phyloP scores from a whole-genome alignment of 2,329 filamentous ascomycete genomes.

The Grosmannia serpens region DNA sequence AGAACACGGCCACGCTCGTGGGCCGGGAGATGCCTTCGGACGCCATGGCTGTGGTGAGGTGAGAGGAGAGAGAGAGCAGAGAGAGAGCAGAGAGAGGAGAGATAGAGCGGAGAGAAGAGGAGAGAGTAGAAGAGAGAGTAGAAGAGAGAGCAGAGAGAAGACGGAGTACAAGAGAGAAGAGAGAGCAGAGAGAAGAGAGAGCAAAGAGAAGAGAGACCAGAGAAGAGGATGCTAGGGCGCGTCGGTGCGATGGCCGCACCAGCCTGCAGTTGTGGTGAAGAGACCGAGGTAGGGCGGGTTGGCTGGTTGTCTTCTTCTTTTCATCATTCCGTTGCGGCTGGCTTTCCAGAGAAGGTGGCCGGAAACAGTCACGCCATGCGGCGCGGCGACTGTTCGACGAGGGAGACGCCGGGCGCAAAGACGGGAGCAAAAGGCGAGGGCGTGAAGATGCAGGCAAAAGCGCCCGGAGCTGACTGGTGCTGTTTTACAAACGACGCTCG shows the following conservation, averaged over 20 bases:
- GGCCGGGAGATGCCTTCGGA: constrained; percentile 30
- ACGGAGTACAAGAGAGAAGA: background rate
- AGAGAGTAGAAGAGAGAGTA: background rate
- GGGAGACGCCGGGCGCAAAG: background rate
- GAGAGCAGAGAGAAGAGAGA: too few species aligned
- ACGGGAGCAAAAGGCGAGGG: background rate
- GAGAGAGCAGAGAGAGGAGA: background rate
- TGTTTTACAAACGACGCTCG: background rate
- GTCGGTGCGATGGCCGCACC: constrained; percentile 20
- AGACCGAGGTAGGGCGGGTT: constrained; percentile 29
- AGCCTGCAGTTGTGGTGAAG: constrained; percentile 28
- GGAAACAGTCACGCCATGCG: background rate
- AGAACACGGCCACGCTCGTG: constrained; percentile 33
- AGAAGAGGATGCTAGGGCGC: background rate
- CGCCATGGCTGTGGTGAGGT: constrained; percentile 23
- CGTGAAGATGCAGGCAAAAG: background rate
- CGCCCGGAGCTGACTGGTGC: too few species aligned
- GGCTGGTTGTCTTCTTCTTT: constrained; percentile 28
- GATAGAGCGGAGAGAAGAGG: background rate
- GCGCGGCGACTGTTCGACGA: background rate
- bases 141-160: background rate
- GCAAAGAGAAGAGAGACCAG: background rate
- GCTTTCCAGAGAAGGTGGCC: background rate
- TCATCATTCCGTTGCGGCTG: constrained; percentile 9
- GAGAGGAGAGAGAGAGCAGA: background rate